Conservation (phyloP, 2,329 filamentous ascomycete genomes). For the Botrytis hyacinthi region DNA sequence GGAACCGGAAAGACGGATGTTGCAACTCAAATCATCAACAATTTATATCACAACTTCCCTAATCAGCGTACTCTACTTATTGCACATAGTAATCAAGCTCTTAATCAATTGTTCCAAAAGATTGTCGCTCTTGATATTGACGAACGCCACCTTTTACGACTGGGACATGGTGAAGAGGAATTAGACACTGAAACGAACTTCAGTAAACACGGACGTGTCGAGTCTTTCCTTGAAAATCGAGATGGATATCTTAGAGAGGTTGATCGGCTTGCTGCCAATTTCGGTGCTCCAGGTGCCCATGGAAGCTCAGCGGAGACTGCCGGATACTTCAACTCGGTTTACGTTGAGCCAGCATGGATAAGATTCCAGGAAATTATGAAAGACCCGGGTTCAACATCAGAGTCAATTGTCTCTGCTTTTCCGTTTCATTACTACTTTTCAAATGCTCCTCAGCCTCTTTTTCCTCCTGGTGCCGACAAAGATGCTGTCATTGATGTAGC, state of each 20-base stretch:
- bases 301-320: slow-evolving; percentile 95
- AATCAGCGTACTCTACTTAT: slow-evolving; percentile 86
- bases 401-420: slow-evolving; percentile 70
- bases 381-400: slow-evolving; percentile 53
- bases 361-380: slow-evolving; percentile 71
- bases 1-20: slow-evolving; percentile 99
- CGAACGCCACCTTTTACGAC: slow-evolving; percentile 83
- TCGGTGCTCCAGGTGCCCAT: slow-evolving; percentile 89
- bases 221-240: slow-evolving; percentile 90
- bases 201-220: slow-evolving; percentile 90
- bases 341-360: slow-evolving; percentile 83
- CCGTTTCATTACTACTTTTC: slow-evolving; percentile 88
- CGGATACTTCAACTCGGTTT: slow-evolving; percentile 93
- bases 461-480: slow-evolving; percentile 63
- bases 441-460: slow-evolving; percentile 82
- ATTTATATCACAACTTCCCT: slow-evolving; percentile 98
- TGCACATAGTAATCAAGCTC: slow-evolving; percentile 94
- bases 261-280: slow-evolving; percentile 76
- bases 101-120: slow-evolving; percentile 97
- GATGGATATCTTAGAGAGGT: slow-evolving; percentile 78
- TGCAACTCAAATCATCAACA: slow-evolving; percentile 96
- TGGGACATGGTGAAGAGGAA: slow-evolving; percentile 95
- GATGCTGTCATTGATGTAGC: slow-evolving; percentile 72
- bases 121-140: slow-evolving; percentile 97
- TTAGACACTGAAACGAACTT: slow-evolving; percentile 82